Evolutionary conservation across 2,329 filamentous ascomycete genomes (phyloP).

Genomic region (Fusarium nematophilum): DNA sequence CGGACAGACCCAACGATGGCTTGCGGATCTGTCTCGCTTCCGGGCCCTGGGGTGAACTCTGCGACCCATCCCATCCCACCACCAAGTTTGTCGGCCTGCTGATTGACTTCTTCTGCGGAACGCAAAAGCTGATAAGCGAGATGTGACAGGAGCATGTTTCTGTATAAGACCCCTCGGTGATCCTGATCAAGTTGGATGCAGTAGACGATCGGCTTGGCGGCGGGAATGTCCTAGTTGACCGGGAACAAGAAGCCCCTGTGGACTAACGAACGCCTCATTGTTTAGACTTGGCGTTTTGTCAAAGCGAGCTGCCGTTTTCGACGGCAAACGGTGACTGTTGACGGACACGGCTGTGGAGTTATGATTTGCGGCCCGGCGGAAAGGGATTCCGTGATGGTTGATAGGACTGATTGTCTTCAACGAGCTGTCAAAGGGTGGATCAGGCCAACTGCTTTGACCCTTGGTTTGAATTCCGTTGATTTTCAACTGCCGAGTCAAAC

Average conservation of each 20-base stretch:
- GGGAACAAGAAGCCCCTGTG: neutral
- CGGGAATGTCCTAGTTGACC: conserved; percentile 12
- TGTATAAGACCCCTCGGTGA: neutral
- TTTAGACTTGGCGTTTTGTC: neutral
- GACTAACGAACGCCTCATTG: conserved; percentile 19
- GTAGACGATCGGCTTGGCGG: conserved; percentile 4
- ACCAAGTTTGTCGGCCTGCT: neutral
- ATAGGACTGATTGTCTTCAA: neutral
- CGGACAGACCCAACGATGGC: conserved; percentile 1
- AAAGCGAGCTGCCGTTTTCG: conserved; percentile 8
- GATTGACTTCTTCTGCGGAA: neutral
- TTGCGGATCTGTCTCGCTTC: conserved; percentile 7
- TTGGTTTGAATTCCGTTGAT: neutral
- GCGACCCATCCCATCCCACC: neutral
- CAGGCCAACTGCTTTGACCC: neutral
- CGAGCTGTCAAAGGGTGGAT: too few species aligned
- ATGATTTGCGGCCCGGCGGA: conserved; percentile 5
- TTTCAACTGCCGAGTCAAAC: neutral
- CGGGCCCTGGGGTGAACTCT: conserved; percentile 10
- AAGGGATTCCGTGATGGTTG: neutral
- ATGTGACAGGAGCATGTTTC: neutral
- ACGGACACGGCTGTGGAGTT: conserved; percentile 12
- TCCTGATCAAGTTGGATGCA: neutral
- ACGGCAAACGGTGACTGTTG: conserved; percentile 10
- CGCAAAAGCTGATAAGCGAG: neutral